Evolutionary conservation across 352 stramenopile species (phyloP).

Genomic region (Phytophthora sp.): DNA sequence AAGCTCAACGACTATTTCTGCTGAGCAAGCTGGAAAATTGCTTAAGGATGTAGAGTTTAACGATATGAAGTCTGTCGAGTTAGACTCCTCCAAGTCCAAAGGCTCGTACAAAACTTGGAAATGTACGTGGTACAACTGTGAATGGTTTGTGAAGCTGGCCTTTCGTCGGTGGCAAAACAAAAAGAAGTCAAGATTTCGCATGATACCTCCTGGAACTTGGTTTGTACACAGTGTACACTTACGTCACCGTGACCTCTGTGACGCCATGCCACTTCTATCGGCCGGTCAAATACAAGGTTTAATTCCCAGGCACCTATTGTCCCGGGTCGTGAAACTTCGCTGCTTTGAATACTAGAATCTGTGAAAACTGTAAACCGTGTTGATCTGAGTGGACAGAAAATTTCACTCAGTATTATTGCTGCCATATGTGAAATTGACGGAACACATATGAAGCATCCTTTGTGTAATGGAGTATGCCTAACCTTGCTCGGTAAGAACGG

Average conservation of each 20-base stretch:
- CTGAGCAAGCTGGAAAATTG: too few relatives aligned
- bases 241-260: background rate
- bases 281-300: background rate
- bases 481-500: constrained; percentile 1
- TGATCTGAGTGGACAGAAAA: background rate
- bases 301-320: constrained; percentile 1
- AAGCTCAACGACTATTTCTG: too few relatives aligned
- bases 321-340: background rate
- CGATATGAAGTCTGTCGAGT: too few relatives aligned
- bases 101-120: too few relatives aligned
- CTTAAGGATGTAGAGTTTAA: too few relatives aligned
- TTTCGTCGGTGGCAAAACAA: background rate
- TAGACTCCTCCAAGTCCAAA: too few relatives aligned
- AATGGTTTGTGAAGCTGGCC: background rate
- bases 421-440: constrained; percentile 8
- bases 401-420: too few relatives aligned
- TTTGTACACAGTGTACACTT: background rate
- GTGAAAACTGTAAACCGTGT: background rate
- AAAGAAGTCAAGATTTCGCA: background rate
- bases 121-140: too few relatives aligned
- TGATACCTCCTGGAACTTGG: background rate
- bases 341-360: background rate
- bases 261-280: background rate
- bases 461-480: constrained; percentile 7
- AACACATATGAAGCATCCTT: constrained; percentile 3